Conservation (phyloP, 441 rosid genomes). For the Arabidopsis lyrata region DNA sequence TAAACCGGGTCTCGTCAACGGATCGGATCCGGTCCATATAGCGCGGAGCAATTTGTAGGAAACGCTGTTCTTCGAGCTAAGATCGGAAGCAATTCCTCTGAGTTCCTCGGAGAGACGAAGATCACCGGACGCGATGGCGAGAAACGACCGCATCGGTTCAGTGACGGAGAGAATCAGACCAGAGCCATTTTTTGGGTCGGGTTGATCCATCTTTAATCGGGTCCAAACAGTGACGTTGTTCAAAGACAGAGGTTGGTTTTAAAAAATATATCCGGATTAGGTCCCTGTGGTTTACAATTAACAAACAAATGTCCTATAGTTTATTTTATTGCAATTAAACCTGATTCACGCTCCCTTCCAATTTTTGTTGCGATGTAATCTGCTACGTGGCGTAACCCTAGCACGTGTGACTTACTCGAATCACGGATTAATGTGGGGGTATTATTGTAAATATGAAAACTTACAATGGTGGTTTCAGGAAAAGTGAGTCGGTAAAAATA, state of each 20-base stretch:
- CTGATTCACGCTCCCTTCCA: no score
- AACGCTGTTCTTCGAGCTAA: conserved; percentile 48
- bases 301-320: background rate
- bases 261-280: background rate
- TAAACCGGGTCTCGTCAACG: conserved; percentile 59
- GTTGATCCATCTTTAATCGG: conserved; percentile 50
- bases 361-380: no score
- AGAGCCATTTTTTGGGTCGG: conserved; percentile 39
- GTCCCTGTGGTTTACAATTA: background rate
- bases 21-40: conserved; percentile 62
- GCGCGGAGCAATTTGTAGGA: conserved; percentile 70
- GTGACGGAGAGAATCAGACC: conserved; percentile 62
- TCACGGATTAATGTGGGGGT: background rate
- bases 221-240: background rate
- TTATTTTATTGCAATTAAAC: background rate
- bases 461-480: no score
- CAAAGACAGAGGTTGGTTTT: background rate
- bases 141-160: conserved; percentile 63
- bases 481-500: no score
- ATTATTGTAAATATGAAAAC: conserved; percentile 10
- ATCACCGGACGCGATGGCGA: conserved; percentile 60
- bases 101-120: conserved; percentile 54
- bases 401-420: conserved; percentile 27
- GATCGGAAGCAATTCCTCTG: conserved; percentile 59
- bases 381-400: conserved; percentile 18